A percentile compares a stretch with the other conserved stretches of the same genome.
Conservation (phyloP, 140 eudicot species). For the Ambrosia hybrid region DNA sequence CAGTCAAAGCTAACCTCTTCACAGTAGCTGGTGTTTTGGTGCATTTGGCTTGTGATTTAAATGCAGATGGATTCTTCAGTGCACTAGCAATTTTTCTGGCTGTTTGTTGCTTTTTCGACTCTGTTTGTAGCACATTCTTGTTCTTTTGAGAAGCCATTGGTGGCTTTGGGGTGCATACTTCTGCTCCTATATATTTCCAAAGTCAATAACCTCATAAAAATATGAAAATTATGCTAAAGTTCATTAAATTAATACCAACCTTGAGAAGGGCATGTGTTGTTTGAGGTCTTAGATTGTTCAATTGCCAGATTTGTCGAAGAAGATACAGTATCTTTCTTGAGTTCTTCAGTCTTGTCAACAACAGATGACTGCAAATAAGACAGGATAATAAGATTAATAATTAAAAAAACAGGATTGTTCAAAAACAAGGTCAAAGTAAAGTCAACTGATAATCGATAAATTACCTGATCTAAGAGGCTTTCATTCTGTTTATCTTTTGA, state of each 20-base stretch:
- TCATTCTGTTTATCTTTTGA: constrained; percentile 28
- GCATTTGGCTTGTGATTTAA: constrained; percentile 54
- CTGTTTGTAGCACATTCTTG: constrained; percentile 25
- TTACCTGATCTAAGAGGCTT: constrained; percentile 28
- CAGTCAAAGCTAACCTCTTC: constrained; percentile 44
- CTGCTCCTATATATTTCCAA: constrained; percentile 25
- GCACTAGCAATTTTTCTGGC: constrained; percentile 74
- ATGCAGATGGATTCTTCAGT: constrained; percentile 62
- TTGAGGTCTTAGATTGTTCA: constrained; percentile 16
- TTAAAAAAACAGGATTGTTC: no score
- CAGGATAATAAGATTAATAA: background rate
- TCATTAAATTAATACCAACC: constrained; percentile 23
- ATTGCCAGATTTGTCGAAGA: constrained; percentile 17
- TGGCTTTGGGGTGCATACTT: constrained; percentile 52
- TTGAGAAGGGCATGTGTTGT: constrained; percentile 25
- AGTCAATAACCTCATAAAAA: background rate
- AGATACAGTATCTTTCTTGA: constrained; percentile 21
- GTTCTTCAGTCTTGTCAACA: constrained; percentile 34
- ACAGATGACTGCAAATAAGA: constrained; percentile 29
- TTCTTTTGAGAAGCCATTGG: constrained; percentile 33
- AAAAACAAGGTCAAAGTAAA: no score
- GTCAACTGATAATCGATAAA: no score
- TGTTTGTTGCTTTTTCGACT: constrained; percentile 50
- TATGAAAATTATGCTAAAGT: background rate
- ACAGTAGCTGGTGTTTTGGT: constrained; percentile 61